Conservation (phyloP, 2,329 filamentous ascomycete genomes). For the Epichloe baconii region DNA sequence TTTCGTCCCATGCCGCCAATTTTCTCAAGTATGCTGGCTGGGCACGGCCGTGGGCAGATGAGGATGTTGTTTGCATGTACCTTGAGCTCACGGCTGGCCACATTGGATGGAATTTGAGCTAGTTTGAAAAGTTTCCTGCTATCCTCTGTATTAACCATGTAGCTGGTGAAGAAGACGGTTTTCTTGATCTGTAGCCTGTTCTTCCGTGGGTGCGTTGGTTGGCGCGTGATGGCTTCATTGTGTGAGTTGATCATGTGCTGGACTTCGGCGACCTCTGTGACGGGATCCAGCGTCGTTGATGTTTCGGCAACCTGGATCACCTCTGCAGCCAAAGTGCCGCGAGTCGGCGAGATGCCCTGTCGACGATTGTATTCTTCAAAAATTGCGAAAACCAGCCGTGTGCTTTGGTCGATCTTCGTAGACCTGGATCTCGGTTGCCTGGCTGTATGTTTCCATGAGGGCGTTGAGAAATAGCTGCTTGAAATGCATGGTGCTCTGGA, state of each 20-base stretch:
- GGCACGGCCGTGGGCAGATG: slow-evolving; percentile 68
- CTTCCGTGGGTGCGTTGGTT: slow-evolving; percentile 22
- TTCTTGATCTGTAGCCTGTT: slow-evolving; percentile 62
- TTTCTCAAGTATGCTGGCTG: slow-evolving; percentile 60
- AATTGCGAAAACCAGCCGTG: slow-evolving; percentile 72
- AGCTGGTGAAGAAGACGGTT: slow-evolving; percentile 83
- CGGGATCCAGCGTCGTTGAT: slow-evolving; percentile 59
- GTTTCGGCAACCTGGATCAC: slow-evolving; percentile 78
- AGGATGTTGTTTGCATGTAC: slow-evolving; percentile 82
- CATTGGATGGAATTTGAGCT: slow-evolving; percentile 47
- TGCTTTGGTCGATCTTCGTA: slow-evolving; percentile 56
- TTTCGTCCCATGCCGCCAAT: slow-evolving; percentile 78
- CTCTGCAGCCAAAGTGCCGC: slow-evolving; percentile 58
- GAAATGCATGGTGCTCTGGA: slow-evolving; percentile 77
- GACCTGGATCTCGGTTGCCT: slow-evolving; percentile 69
- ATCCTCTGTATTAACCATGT: slow-evolving; percentile 64
- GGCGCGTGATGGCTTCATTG: slow-evolving; percentile 41
- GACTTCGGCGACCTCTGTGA: slow-evolving; percentile 68
- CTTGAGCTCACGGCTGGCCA: slow-evolving; percentile 59
- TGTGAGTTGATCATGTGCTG: slow-evolving; percentile 84
- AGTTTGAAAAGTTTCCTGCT: slow-evolving; percentile 59
- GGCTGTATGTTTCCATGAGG: slow-evolving; percentile 72
- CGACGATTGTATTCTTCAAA: slow-evolving; percentile 62
- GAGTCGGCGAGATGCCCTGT: slow-evolving; percentile 34
- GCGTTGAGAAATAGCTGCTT: slow-evolving; percentile 76